Evolutionary conservation across 139 green algal species (phyloP), one percentile per base, ranked within the genome.

Genomic region (Micractinium conductrix): DNA sequence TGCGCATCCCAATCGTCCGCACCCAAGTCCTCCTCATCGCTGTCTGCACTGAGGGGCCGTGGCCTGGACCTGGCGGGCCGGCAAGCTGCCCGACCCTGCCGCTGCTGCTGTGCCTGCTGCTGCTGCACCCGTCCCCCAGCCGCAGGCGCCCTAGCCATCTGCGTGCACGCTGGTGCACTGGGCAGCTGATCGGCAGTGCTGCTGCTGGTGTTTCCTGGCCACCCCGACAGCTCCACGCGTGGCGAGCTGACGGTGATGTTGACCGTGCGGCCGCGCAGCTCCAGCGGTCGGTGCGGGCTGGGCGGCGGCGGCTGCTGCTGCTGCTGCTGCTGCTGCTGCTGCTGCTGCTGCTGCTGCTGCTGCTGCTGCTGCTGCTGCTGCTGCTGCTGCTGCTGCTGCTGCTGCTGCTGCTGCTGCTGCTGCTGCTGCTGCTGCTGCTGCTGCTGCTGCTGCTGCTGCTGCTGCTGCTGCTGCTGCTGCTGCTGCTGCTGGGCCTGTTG

Each of bases 81-180:
- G n/a, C n/a, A n/a, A n/a, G n/a, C n/a, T n/a, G n/a, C n/a, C n/a
- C n/a, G n/a, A n/a, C n/a, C n/a, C n/a, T 35, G 58, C n/a, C 35
- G 3, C 45, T 78, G 67, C 67, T 75, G 79, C 45, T 68, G 79
- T 37, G 35, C 24, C n/a, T 84, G 65, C 58, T 74, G 60, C 37
- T 55, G 75, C n/a, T n/a, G n/a, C n/a, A n/a, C n/a, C n/a, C n/a
- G n/a, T n/a, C n/a, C n/a, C n/a, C n/a, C n/a, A n/a, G n/a, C n/a
- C n/a, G n/a, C n/a, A n/a, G n/a, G n/a, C n/a, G n/a, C n/a, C n/a
- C n/a, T n/a, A n/a, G n/a, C n/a, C n/a, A n/a, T n/a, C n/a, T n/a
- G n/a, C n/a, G n/a, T n/a, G n/a, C n/a, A n/a, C n/a, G n/a, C n/a
- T n/a, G n/a, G n/a, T n/a, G n/a, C n/a, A n/a, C n/a, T n/a, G n/a